These are phyloP conservation scores for Sporobolomyces phaffii DNA, from an alignment of 768 basidiomycete species.

Conservation along the genomic window DNA sequence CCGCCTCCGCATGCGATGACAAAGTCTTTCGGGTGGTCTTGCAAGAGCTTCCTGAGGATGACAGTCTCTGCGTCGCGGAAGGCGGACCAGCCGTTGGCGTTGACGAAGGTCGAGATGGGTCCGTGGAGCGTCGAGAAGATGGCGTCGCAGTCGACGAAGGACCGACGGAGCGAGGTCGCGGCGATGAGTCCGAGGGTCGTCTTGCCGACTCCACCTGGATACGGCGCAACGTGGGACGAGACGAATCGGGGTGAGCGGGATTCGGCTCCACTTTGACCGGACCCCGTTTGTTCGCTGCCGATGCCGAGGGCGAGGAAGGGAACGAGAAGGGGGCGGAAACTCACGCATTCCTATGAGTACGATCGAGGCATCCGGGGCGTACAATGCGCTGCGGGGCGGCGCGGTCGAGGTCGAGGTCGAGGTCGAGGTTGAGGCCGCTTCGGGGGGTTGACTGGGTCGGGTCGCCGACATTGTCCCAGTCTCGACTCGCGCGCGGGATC, in stretches of 20 bases:
- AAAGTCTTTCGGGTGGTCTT: constrained; percentile 55
- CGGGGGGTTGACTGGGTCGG: background rate
- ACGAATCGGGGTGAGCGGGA: background rate
- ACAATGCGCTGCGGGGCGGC: too few species aligned
- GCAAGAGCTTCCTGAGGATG: constrained; percentile 62
- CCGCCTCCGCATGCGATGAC: constrained; percentile 90
- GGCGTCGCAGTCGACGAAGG: constrained; percentile 73
- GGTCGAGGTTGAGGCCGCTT: background rate
- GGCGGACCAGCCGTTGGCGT: constrained; percentile 67
- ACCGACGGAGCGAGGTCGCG: constrained; percentile 63
- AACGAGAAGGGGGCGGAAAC: constrained; percentile 49
- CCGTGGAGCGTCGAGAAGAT: constrained; percentile 55
- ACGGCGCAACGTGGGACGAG: background rate
- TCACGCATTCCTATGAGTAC: constrained; percentile 90
- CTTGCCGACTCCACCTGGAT: constrained; percentile 59
- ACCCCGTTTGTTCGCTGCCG: too few species aligned
- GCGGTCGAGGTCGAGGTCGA: background rate
- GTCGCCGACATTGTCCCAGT: background rate
- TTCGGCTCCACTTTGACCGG: constrained; percentile 11
- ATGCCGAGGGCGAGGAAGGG: too few species aligned
- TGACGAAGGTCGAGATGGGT: constrained; percentile 56
- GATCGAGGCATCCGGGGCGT: constrained; percentile 49
- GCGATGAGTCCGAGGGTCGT: constrained; percentile 76
- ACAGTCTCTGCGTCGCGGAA: constrained; percentile 74
- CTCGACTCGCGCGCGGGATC: too few species aligned